phyloP scores from a whole-genome alignment of 192 early-diverging fungal species.

The Coemansia sp. region DNA sequence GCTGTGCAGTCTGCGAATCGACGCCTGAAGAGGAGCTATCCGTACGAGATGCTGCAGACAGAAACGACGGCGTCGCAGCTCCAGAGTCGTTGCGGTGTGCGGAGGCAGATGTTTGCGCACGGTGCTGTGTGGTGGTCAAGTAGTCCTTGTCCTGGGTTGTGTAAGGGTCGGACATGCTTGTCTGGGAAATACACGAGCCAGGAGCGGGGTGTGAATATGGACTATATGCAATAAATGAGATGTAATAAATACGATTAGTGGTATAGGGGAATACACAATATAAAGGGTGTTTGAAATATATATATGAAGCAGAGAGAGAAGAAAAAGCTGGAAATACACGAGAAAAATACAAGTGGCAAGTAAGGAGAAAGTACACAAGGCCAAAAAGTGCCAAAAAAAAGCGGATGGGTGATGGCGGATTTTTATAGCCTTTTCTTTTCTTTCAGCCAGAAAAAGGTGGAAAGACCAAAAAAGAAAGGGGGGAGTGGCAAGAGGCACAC shows the following conservation, averaged over 20 bases:
- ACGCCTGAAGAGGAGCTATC: background rate
- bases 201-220: background rate
- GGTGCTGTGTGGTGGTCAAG: slow-evolving; percentile 36
- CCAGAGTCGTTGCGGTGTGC: slow-evolving; percentile 10
- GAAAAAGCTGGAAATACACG: slow-evolving; percentile 7
- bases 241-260: background rate
- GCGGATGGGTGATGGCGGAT: background rate
- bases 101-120: slow-evolving; percentile 18
- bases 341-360: background rate
- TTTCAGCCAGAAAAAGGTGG: background rate
- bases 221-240: background rate
- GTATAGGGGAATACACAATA: background rate
- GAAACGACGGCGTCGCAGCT: slow-evolving; percentile 12
- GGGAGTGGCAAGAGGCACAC: slow-evolving; percentile 1
- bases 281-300: background rate
- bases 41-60: slow-evolving; percentile 1
- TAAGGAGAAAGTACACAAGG: background rate
- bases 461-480: slow-evolving; percentile 4
- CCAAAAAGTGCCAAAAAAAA: background rate
- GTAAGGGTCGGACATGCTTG: slow-evolving; percentile 48
- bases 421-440: background rate
- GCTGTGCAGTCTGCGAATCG: slow-evolving; percentile 6
- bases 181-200: background rate
- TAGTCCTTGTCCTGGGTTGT: slow-evolving; percentile 55
- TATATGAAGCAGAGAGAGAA: background rate